Conservation (phyloP, 345 rosid genomes). For the Passiflora organensis region DNA sequence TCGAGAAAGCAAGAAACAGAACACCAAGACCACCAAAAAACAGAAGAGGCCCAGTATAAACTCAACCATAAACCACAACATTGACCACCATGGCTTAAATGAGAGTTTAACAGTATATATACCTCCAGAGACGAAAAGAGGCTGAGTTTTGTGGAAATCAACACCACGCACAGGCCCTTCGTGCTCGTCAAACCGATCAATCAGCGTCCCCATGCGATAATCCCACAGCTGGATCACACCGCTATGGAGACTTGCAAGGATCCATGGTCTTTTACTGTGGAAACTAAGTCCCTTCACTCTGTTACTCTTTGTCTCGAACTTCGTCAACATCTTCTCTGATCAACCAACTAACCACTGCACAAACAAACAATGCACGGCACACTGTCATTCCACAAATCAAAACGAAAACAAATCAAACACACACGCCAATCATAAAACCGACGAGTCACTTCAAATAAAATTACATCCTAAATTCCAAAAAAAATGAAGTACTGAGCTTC, state of each 20-base stretch:
- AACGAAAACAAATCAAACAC: neutral
- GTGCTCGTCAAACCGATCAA: slow-evolving; percentile 92
- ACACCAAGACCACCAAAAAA: no score
- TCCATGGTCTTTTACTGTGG: slow-evolving; percentile 96
- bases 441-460: no score
- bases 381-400: neutral
- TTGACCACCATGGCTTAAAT: neutral
- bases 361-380: neutral
- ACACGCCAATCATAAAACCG: no score
- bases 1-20: neutral
- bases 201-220: slow-evolving; percentile 93
- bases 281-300: slow-evolving; percentile 96
- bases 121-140: slow-evolving; percentile 96
- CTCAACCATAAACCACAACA: neutral
- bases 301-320: slow-evolving; percentile 97
- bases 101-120: neutral
- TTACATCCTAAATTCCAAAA: neutral
- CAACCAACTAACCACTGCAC: slow-evolving; percentile 3
- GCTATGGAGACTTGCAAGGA: slow-evolving; percentile 95
- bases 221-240: slow-evolving; percentile 99
- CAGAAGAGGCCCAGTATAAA: no score
- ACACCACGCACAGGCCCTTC: slow-evolving; percentile 99
- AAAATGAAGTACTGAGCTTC: neutral
- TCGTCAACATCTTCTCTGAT: slow-evolving; percentile 65
- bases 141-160: slow-evolving; percentile 89